Evolutionary conservation across 495 filamentous ascomycete species (phyloP).

Genomic region (Trichoderma reesei): DNA sequence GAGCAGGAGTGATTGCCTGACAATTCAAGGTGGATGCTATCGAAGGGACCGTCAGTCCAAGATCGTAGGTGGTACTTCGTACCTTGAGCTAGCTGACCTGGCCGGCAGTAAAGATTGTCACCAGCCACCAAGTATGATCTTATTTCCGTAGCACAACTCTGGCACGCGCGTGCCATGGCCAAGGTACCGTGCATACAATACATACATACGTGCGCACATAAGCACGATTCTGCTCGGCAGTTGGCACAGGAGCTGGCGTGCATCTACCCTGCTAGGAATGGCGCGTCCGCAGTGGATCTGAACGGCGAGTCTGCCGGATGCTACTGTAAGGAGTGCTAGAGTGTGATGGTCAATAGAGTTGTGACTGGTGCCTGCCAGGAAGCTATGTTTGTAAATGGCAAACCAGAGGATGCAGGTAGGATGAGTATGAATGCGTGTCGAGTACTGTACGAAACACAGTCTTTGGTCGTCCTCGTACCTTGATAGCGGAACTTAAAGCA

Average conservation of each 20-base stretch:
- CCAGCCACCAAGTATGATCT: neutral
- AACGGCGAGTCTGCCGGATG: constrained; percentile 7
- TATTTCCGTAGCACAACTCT: neutral
- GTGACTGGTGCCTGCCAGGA: constrained; percentile 2
- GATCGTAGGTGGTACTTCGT: too few relatives aligned
- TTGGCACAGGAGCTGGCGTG: neutral
- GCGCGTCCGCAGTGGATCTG: constrained; percentile 7
- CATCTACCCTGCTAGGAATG: constrained; percentile 5
- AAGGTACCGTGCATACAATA: neutral
- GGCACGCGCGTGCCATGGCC: neutral
- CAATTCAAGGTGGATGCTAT: too few relatives aligned
- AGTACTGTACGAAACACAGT: too few relatives aligned
- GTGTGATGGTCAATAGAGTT: constrained; percentile 5
- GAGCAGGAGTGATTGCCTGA: too few relatives aligned
- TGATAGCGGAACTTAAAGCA: neutral
- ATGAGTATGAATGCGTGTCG: too few relatives aligned
- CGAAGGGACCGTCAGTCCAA: too few relatives aligned
- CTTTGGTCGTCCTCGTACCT: too few relatives aligned
- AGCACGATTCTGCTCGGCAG: constrained; percentile 4
- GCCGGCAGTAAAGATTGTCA: too few relatives aligned
- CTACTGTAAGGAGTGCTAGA: constrained; percentile 8
- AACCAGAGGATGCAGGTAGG: neutral
- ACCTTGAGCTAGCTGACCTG: too few relatives aligned
- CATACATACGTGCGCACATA: too few relatives aligned
- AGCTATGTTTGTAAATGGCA: neutral